Percentiles rank a stretch among this genome's conserved stretches.
Evolutionary conservation across 2,329 filamentous ascomycete species (phyloP).

Genomic region (Xylariaceae sp.): DNA sequence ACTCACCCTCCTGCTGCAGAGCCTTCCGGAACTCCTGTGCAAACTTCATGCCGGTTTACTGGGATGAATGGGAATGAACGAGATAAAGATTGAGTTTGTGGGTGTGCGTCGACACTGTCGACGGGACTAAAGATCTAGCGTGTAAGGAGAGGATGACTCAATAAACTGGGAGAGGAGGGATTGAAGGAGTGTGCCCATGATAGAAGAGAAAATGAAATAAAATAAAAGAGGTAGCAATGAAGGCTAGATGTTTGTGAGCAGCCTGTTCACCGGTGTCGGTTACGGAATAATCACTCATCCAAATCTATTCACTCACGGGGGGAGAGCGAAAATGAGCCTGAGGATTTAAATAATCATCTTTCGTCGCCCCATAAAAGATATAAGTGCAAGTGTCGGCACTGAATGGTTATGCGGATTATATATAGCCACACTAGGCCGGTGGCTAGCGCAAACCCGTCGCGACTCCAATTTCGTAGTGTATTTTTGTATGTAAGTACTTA

Average conservation of each 20-base stretch:
- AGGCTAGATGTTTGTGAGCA: not conserved
- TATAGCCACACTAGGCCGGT: not conserved
- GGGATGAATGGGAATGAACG: not conserved
- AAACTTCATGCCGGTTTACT: slow-evolving; percentile 66
- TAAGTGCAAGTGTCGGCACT: not conserved
- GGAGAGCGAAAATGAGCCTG: not conserved
- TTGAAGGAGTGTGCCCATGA: too few species aligned
- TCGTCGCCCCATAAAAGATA: not conserved
- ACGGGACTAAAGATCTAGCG: not conserved
- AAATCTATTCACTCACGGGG: not conserved
- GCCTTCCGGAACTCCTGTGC: slow-evolving; percentile 69
- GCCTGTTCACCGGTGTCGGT: not conserved
- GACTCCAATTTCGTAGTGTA: too few species aligned
- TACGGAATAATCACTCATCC: not conserved
- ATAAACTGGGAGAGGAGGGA: not conserved
- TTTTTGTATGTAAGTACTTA: too few species aligned
- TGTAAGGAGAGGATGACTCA: not conserved
- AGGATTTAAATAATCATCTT: not conserved
- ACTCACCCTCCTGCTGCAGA: slow-evolving; percentile 55
- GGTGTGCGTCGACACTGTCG: not conserved
- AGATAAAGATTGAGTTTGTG: not conserved
- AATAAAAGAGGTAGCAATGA: not conserved
- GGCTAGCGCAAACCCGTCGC: not conserved
- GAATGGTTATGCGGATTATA: not conserved
- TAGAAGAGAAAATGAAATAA: not conserved